A percentile compares a stretch with the other conserved stretches of the same genome.
Conservation (phyloP, 139 green algal species). For the Tetraselmis chui region DNA sequence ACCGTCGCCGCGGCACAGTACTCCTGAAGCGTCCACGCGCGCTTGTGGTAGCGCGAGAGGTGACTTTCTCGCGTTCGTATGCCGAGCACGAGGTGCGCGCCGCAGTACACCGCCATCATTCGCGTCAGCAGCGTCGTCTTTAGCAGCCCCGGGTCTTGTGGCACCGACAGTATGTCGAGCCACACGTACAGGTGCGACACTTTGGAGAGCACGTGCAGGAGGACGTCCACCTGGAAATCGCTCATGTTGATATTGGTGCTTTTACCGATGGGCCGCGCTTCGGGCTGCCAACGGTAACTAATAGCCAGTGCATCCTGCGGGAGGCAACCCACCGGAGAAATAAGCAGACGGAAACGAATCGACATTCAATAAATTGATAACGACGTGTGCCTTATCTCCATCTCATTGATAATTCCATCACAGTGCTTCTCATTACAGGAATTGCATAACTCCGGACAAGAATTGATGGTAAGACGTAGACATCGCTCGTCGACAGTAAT, state of each 20-base stretch:
- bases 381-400: too few relatives aligned
- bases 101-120: background rate
- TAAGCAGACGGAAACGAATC: background rate
- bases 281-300: background rate
- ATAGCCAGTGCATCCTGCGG: background rate
- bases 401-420: too few relatives aligned
- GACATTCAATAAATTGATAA: too few relatives aligned
- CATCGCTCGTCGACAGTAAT: background rate
- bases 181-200: background rate
- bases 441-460: background rate
- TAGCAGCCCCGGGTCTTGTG: background rate
- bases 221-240: background rate
- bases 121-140: background rate
- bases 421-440: too few relatives aligned
- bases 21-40: background rate
- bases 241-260: background rate
- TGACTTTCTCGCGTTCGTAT: background rate
- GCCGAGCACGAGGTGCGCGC: background rate
- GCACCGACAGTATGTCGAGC: background rate
- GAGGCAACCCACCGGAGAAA: background rate
- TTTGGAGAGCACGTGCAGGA: background rate
- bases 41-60: background rate
- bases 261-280: background rate
- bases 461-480: background rate
- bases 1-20: background rate